Base-by-base conservation (phyloP, 805 yeast genomes). In the Wickerhamiella shivajii region DNA sequence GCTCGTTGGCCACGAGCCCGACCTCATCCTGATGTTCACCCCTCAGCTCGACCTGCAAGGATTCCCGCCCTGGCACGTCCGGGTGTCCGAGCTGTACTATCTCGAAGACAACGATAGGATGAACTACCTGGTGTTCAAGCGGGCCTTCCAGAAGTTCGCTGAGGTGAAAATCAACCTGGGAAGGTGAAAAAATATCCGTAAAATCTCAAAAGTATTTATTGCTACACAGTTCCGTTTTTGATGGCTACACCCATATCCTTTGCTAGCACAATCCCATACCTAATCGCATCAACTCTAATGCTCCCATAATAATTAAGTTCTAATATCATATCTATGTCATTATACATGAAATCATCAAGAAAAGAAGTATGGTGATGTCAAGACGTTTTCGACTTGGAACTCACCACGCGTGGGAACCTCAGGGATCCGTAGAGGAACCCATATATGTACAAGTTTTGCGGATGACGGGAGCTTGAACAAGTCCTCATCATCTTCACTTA, bases 61-160 rank as follows among this genome's bases (percentile, higher is more conserved):
- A 12, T 90, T 75, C 54, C 97, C 97, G 14, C 98, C 98, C 18
- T 90, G 98, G 98, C 97, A 87, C 51, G 71, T 83, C 22, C 69
- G 98, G 41, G 66, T 92, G 34, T 70, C 84, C 5, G 98, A 90
- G 51, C 71, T 90, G 49, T 85, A 75, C 57, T 79, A 92, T 80
- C 87, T 83, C 50, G 77, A 77, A 2, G 94, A 81, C 53, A 84
- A 84, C 53, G 72, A 66, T 39, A 46, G 37, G n/a, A 93, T 83
- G 29, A 68, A 71, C 23, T 85, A 85, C 52, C 76, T 85, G 10
- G 90, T 83, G 13, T 85, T 80, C 53, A 64, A 78, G 33, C 66
- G 42, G 21, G 59, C 57, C 4, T 50, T 60, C 11, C 49, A 53
- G 23, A 48, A 46, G 32, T 87, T 69, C 53, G 66, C 95, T 3